phyloP scores from a whole-genome alignment of 148 eudicot genomes.

The Camellia granthamiana region DNA sequence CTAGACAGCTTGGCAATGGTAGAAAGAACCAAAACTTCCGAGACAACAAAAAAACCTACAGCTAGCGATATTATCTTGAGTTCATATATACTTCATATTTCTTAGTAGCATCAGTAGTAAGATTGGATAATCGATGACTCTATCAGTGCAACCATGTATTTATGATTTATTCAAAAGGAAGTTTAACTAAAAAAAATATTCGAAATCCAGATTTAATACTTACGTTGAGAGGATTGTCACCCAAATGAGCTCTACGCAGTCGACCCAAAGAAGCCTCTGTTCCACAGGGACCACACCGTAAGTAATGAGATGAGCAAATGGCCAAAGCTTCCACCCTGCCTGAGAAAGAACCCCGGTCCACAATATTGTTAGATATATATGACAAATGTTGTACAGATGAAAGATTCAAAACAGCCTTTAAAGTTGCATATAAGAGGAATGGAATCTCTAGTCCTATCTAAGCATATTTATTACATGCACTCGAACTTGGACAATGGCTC shows the following conservation, averaged over 20 bases:
- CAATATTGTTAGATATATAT: neutral
- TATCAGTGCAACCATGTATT: neutral
- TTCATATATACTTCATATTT: neutral
- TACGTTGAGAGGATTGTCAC: slow-evolving; percentile 96
- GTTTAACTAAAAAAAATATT: neutral
- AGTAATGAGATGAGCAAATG: slow-evolving; percentile 87
- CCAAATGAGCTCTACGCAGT: slow-evolving; percentile 94
- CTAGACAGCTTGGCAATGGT: neutral
- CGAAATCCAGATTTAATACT: slow-evolving; percentile 23
- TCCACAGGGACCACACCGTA: slow-evolving; percentile 87
- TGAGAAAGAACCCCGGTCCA: slow-evolving; percentile 26
- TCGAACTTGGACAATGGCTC: neutral
- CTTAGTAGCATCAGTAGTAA: neutral
- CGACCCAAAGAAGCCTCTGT: slow-evolving; percentile 98
- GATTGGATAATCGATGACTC: neutral
- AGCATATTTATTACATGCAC: neutral
- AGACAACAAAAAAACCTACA: neutral
- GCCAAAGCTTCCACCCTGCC: slow-evolving; percentile 97
- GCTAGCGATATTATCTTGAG: neutral
- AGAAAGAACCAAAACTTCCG: neutral
- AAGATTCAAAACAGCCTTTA: neutral
- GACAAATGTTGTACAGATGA: neutral
- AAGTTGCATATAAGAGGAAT: neutral
- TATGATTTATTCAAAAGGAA: neutral
- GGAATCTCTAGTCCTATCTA: neutral